phyloP scores from a whole-genome alignment of 2,329 filamentous ascomycete species.

The Pestalotiopsis sp. region DNA sequence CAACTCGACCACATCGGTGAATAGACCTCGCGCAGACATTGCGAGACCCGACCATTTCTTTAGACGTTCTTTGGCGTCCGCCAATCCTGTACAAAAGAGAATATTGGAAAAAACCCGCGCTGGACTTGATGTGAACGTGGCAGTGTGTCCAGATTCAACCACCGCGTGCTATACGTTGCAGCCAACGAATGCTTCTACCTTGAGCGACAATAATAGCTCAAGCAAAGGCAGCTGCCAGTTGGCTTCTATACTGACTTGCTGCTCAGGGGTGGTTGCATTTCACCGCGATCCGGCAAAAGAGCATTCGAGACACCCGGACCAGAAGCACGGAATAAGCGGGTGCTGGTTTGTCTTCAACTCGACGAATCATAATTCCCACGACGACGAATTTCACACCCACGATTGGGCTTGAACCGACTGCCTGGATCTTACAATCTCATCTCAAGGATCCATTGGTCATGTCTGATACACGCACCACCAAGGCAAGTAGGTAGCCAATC shows the following conservation, averaged over 20 bases:
- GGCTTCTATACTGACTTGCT: not conserved
- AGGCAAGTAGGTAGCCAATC: not conserved
- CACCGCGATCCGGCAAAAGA: not conserved
- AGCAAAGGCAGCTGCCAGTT: not conserved
- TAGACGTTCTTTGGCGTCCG: slow-evolving; percentile 31
- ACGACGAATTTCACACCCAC: no score
- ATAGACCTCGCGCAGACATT: slow-evolving; percentile 31
- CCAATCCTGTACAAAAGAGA: slow-evolving; percentile 35
- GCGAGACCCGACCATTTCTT: slow-evolving; percentile 31
- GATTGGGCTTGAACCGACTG: not conserved
- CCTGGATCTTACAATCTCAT: not conserved
- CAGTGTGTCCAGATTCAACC: not conserved
- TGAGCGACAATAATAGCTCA: not conserved
- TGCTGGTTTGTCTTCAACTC: not conserved
- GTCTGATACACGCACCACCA: not conserved
- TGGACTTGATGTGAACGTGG: not conserved
- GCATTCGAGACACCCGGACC: not conserved
- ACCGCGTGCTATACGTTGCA: not conserved
- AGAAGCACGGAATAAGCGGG: not conserved
- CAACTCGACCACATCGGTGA: slow-evolving; percentile 18
- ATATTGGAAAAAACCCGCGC: slow-evolving; percentile 21
- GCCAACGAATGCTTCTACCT: not conserved
- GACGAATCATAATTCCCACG: not conserved
- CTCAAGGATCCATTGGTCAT: not conserved
- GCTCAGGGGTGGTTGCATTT: no score